Percentiles rank a stretch among this genome's conserved stretches.
These are phyloP conservation scores for Hygrophorus russula DNA, from an alignment of 768 basidiomycete genomes.

Conservation along the genomic window DNA sequence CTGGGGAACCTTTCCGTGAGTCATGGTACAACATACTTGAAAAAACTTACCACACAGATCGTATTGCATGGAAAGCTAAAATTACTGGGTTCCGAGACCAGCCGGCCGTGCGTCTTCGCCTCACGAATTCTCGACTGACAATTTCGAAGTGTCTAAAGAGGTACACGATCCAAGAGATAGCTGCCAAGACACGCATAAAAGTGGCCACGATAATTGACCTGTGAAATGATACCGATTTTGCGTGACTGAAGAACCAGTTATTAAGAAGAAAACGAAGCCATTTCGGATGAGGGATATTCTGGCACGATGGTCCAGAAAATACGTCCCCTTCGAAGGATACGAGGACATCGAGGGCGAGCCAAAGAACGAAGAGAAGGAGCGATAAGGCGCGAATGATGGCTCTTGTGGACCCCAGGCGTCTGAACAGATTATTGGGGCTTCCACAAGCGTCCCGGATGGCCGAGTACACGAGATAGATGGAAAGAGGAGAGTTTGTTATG, in stretches of 20 bases:
- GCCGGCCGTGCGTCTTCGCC: no score
- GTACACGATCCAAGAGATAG: no score
- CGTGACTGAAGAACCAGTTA: conserved; percentile 8
- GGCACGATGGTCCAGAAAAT: no score
- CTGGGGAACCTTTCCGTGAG: neutral
- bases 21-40: neutral
- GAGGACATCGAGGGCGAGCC: conserved; percentile 9
- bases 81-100: no score
- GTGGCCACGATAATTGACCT: no score
- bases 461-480: conserved; percentile 10
- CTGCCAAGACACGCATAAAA: no score
- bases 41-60: conserved; percentile 5
- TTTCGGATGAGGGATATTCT: conserved; percentile 7
- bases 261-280: conserved; percentile 8
- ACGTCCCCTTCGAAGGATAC: conserved; percentile 7
- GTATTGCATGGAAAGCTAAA: conserved; percentile 6
- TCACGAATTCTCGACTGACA: no score
- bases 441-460: conserved; percentile 5
- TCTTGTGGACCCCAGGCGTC: neutral
- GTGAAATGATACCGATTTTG: no score
- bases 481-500: conserved; percentile 11
- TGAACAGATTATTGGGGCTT: conserved; percentile 2
- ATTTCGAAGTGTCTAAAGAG: no score
- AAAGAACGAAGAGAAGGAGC: conserved; percentile 6
- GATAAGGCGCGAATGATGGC: conserved; percentile 6